Evolutionary conservation across 805 yeast genomes (phyloP).

Genomic region (Candida saitoana): DNA sequence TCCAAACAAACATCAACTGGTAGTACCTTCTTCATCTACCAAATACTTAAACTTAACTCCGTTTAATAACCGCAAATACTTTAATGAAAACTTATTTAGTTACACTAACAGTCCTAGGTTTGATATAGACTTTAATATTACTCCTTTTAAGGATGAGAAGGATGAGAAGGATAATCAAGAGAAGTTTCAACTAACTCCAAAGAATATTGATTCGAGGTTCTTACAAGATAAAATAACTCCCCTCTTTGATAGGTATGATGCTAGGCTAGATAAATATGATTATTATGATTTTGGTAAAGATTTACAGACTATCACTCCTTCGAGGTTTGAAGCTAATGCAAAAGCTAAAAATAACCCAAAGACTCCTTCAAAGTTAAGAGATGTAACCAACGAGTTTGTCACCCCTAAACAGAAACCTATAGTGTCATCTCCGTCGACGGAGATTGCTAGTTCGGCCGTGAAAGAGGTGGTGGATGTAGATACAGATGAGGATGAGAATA

Average conservation of each 20-base stretch:
- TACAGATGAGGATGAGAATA: slow-evolving; percentile 6
- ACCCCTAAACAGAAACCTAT: slow-evolving; percentile 34
- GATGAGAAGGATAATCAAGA: background rate
- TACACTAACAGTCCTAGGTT: slow-evolving; percentile 18
- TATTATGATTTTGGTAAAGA: slow-evolving; percentile 15
- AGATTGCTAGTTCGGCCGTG: slow-evolving; percentile 31
- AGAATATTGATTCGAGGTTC: background rate
- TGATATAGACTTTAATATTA: slow-evolving; percentile 1
- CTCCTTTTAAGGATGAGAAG: background rate
- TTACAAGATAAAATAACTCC: background rate
- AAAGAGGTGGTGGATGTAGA: slow-evolving; percentile 11
- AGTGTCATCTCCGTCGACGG: slow-evolving; percentile 41
- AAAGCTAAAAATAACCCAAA: slow-evolving; percentile 14
- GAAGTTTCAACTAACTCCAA: background rate
- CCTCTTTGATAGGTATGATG: background rate
- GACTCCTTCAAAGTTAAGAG: slow-evolving; percentile 32
- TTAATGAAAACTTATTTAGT: slow-evolving; percentile 29
- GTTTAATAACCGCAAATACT: slow-evolving; percentile 33
- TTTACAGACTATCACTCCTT: slow-evolving; percentile 38
- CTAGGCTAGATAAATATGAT: background rate
- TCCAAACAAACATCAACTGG: slow-evolving; percentile 6
- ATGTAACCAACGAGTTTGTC: slow-evolving; percentile 23
- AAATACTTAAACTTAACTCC: slow-evolving; percentile 29
- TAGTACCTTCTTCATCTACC: slow-evolving; percentile 20
- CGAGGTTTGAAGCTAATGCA: slow-evolving; percentile 21